Base-by-base conservation (phyloP, 441 rosid species). In the Capsella rubella region DNA sequence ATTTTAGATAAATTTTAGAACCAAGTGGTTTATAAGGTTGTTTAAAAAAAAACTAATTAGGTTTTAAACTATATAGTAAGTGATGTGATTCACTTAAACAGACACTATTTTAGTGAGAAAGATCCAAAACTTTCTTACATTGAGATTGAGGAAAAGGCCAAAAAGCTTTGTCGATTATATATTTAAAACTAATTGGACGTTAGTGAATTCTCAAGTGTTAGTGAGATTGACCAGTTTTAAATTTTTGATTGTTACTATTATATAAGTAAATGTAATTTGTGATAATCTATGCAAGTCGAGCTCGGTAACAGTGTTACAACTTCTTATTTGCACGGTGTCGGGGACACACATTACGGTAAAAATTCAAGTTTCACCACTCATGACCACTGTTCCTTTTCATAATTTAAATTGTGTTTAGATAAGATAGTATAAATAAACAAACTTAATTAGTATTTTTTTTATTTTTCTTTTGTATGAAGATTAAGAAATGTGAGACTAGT, bases 91-190 rank as follows among this genome's bases (percentile, higher is more conserved):
- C 8, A 37, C 65, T 61, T 53, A 69, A 69, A 46, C 32, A 62
- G 57, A 45, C 58, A 80, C 57, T 80, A 71, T 49, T 65, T 69
- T 73, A 68, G 61, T 63, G 64, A 50, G 35, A 74, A 70, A 74
- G 73, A 68, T 72, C 61, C 74, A 73, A 66, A 78, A 72, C 79
- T 83, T 86, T 72, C 32, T 58, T 59, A 65, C 77, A 65, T 82
- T 67, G 85, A 83, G 79, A 82, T 78, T 78, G 83, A 77, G 64
- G 80, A 69, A 82, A 81, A 78, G 78, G 77, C 84, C 86, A 77
- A 82, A 73, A 79, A 76, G 76, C 18, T 43, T 64, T 54, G 76
- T 66, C 73, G 69, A 64, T 65, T 65, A 67, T 72, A 37, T 61
- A 66, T 60, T 76, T 46, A 72, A 60, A 72, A 61, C 60, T 6